Evolutionary conservation across 495 filamentous ascomycete genomes (phyloP), one percentile per base, ranked within the genome.

Genomic region (Aspergillus heteromorphus): DNA sequence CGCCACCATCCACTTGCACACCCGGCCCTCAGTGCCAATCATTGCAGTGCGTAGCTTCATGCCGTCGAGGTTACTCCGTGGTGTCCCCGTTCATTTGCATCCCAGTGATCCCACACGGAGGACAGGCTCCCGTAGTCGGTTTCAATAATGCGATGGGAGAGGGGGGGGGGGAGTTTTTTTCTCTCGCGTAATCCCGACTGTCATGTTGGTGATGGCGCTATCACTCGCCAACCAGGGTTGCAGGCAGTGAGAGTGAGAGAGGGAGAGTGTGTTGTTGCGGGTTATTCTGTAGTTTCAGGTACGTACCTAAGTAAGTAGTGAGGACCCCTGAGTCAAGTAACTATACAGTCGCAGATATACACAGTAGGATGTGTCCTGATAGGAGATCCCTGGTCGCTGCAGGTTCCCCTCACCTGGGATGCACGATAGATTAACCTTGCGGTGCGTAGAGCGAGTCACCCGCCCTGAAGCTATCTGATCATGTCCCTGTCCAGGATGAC

Each of bases 111-210:
- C 34, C 13, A 1, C 43, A 48, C 52, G 52, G 52, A 54, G 52
- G 34, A 54, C 52, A 25, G 20, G 18, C 18, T 29, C 52, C 52
- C 52, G 52, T 54, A 29, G 25, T 21, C 20, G 36, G 20, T 27
- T 40, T 51, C 48, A 25, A 40, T 23, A n/a, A 19, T n/a, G 25
- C 14, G 30, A 34, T 34, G n/a, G n/a, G n/a, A n/a, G n/a, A n/a
- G n/a, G n/a, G n/a, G n/a, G n/a, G n/a, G n/a, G n/a, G n/a, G n/a
- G n/a, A n/a, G n/a, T n/a, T n/a, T n/a, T n/a, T n/a, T 47, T 45
- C 16, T 47, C 43, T 47, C 43, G 43, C 43, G 43, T 47, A 47
- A 47, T 47, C 43, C 20, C 23, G 27, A 27, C 43, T 41, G 50
- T 42, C 40, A 30, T 53, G 20, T 41, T 38, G 34, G 34, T 13